Percentiles rank a stretch among this genome's conserved stretches.
phyloP scores from a whole-genome alignment of 1,284 basidiomycete genomes.

The Cryptococcus jaspeensis region DNA sequence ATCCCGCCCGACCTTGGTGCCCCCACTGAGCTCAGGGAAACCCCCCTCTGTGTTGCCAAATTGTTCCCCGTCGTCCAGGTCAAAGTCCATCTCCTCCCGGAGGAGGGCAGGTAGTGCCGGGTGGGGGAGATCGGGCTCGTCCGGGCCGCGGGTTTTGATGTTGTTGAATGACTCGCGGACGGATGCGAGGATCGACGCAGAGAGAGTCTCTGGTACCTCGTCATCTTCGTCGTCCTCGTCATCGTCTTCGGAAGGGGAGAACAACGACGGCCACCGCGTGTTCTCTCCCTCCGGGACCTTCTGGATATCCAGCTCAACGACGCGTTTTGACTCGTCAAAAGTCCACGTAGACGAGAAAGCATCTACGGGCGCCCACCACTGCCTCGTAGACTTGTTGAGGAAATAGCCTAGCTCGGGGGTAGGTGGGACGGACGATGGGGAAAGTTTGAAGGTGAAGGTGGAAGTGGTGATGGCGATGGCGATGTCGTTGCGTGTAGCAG shows the following conservation, averaged over 20 bases:
- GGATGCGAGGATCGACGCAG: slow-evolving; percentile 72
- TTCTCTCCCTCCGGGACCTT: slow-evolving; percentile 65
- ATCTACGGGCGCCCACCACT: slow-evolving; percentile 73
- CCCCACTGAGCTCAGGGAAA: slow-evolving; percentile 37
- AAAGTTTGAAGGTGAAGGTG: slow-evolving; percentile 62
- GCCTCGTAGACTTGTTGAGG: slow-evolving; percentile 54
- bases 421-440: slow-evolving; percentile 57
- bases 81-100: slow-evolving; percentile 52
- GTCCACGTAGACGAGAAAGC: slow-evolving; percentile 78
- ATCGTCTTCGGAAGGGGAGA: slow-evolving; percentile 51
- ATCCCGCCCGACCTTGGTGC: slow-evolving; percentile 35
- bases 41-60: slow-evolving; percentile 57
- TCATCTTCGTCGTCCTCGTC: slow-evolving; percentile 54
- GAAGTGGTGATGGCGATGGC: slow-evolving; percentile 64
- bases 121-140: slow-evolving; percentile 32
- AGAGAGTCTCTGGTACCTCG: slow-evolving; percentile 84
- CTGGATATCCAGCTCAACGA: slow-evolving; percentile 79
- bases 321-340: slow-evolving; percentile 68
- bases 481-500: slow-evolving; percentile 64
- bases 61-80: slow-evolving; percentile 52
- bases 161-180: slow-evolving; percentile 62
- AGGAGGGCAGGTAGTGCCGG: slow-evolving; percentile 45
- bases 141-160: slow-evolving; percentile 26
- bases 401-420: slow-evolving; percentile 60
- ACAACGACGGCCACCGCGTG: slow-evolving; percentile 81